phyloP scores from a whole-genome alignment of 1,284 basidiomycete species.

The Ganoderma multipileum region DNA sequence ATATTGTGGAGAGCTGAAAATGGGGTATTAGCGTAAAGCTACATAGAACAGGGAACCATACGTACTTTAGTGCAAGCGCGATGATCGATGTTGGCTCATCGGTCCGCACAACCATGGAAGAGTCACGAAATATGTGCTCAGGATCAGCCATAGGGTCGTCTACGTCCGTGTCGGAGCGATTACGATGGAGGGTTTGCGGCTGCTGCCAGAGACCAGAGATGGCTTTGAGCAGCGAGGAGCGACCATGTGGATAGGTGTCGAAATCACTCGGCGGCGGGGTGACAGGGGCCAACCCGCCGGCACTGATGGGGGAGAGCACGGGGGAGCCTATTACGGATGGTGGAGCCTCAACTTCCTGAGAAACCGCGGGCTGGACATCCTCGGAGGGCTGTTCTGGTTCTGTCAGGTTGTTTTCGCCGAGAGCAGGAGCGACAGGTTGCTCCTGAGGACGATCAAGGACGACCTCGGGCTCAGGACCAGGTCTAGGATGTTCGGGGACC shows the following conservation, averaged over 20 bases:
- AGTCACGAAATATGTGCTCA: conserved; percentile 95
- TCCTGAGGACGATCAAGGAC: conserved; percentile 38
- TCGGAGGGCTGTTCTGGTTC: not conserved
- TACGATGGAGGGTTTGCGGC: conserved; percentile 47
- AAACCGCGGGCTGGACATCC: not conserved
- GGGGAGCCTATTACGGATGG: conserved; percentile 62
- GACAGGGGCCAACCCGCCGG: conserved; percentile 46
- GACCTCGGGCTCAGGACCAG: conserved; percentile 10
- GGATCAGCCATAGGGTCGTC: conserved; percentile 78
- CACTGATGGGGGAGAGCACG: conserved; percentile 40
- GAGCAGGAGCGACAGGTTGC: not conserved
- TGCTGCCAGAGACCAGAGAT: conserved; percentile 86
- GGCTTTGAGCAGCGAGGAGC: conserved; percentile 86
- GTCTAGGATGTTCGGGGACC: conserved; percentile 12
- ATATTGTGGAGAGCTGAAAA: conserved; percentile 82
- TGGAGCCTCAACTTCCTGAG: conserved; percentile 39
- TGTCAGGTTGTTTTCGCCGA: not conserved
- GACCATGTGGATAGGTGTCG: conserved; percentile 57
- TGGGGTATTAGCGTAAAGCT: conserved; percentile 10
- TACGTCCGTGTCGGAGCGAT: conserved; percentile 55
- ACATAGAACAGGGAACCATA: conserved; percentile 17
- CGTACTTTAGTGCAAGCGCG: conserved; percentile 90
- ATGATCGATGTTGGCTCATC: conserved; percentile 99
- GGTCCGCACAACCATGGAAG: conserved; percentile 93
- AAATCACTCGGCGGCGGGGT: conserved; percentile 64